phyloP scores from a whole-genome alignment of 1,284 basidiomycete species.

The Melampsora larici-populina region DNA sequence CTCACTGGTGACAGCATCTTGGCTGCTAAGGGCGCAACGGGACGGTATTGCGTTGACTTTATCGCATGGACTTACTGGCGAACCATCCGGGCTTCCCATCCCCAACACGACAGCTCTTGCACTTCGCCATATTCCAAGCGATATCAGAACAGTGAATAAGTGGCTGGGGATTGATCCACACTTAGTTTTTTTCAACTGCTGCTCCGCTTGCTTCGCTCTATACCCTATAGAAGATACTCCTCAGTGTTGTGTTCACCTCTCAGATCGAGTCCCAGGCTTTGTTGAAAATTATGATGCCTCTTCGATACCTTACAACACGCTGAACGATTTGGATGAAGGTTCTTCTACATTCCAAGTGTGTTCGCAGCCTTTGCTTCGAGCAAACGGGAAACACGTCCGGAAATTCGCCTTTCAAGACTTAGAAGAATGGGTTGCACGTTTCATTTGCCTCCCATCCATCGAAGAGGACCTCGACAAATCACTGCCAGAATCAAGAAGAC shows the following conservation, averaged over 20 bases:
- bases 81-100: background rate
- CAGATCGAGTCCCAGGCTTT: background rate
- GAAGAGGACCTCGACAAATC: slow-evolving; percentile 4
- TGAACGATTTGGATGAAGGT: no score
- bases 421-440: slow-evolving; percentile 6
- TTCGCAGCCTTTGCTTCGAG: background rate
- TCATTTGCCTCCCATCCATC: slow-evolving; percentile 7
- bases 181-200: background rate
- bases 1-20: background rate
- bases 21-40: slow-evolving; percentile 14
- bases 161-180: slow-evolving; percentile 2
- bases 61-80: background rate
- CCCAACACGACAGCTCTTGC: background rate
- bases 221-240: background rate
- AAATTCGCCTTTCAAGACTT: slow-evolving; percentile 13
- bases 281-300: background rate
- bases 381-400: background rate
- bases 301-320: background rate
- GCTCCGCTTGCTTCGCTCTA: slow-evolving; percentile 3
- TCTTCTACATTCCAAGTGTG: background rate
- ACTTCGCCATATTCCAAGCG: background rate
- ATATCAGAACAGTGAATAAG: background rate
- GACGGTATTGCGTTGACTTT: slow-evolving; percentile 9
- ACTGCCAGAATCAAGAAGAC: background rate
- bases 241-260: background rate